Evolutionary conservation across 75 land plant species (phyloP).

Genomic region (Picea sitchensis): DNA sequence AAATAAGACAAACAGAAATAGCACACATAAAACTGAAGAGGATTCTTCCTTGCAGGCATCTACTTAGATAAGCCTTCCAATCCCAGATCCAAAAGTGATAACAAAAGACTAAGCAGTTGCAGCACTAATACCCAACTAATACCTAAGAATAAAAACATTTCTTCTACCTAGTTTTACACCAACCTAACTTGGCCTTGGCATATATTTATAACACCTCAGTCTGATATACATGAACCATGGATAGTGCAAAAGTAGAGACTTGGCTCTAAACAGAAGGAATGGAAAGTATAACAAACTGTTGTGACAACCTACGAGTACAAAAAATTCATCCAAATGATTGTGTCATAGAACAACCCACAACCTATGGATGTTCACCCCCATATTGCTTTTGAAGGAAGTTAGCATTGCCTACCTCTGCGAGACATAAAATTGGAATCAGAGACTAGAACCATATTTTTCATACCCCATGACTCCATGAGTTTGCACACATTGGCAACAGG

Average conservation of each 20-base stretch:
- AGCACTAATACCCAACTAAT: background rate
- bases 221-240: background rate
- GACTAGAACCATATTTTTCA: background rate
- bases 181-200: background rate
- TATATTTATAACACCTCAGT: background rate
- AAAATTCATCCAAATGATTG: background rate
- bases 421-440: background rate
- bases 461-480: background rate
- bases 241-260: background rate
- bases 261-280: background rate
- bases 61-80: too few relatives aligned
- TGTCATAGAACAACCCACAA: background rate
- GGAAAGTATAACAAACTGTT: background rate
- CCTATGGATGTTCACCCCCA: background rate
- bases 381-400: background rate
- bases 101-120: background rate
- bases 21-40: background rate
- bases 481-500: background rate
- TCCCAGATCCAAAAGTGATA: background rate
- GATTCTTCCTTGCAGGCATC: background rate
- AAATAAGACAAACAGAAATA: background rate
- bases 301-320: background rate
- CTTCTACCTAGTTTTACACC: background rate
- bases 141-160: background rate
- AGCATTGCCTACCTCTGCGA: background rate